Percentiles rank a stretch among this genome's conserved stretches.
These are phyloP conservation scores for Phytophthora citricola DNA, from an alignment of 352 stramenopile genomes.

Conservation along the genomic window DNA sequence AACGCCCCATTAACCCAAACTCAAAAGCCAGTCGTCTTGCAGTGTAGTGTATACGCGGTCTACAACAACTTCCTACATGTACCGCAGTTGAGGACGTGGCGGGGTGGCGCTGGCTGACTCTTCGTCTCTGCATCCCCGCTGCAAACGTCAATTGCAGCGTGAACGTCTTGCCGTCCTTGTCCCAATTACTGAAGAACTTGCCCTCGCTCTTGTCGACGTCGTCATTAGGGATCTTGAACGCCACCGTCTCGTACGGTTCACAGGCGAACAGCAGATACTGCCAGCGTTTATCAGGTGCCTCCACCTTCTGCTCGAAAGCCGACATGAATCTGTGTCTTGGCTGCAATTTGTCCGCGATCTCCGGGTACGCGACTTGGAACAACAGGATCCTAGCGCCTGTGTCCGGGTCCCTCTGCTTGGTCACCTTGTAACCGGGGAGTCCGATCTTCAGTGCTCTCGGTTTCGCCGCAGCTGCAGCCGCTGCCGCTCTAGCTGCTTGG, in stretches of 20 bases:
- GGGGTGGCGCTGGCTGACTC: slow-evolving; percentile 60
- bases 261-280: slow-evolving; percentile 99
- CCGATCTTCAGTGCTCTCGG: slow-evolving; percentile 94
- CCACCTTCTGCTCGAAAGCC: slow-evolving; percentile 99
- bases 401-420: slow-evolving; percentile 92
- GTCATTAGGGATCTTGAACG: slow-evolving; percentile 99
- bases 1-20: no score
- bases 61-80: slow-evolving; percentile 25
- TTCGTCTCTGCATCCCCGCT: slow-evolving; percentile 36
- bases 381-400: slow-evolving; percentile 87
- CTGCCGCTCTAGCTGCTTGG: slow-evolving; percentile 51
- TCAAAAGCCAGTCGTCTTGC: no score
- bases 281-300: slow-evolving; percentile 94
- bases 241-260: slow-evolving; percentile 99
- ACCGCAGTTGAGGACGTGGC: slow-evolving; percentile 58
- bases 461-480: slow-evolving; percentile 38
- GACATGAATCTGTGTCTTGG: slow-evolving; percentile 99
- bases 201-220: slow-evolving; percentile 95
- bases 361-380: slow-evolving; percentile 97
- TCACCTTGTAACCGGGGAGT: slow-evolving; percentile 97
- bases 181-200: slow-evolving; percentile 98
- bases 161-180: slow-evolving; percentile 96
- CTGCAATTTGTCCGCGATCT: slow-evolving; percentile 94
- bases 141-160: slow-evolving; percentile 89
- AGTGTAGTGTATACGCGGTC: no score